Evolutionary conservation across 2,329 filamentous ascomycete species (phyloP).

Genomic region (Penicillium crustosum): DNA sequence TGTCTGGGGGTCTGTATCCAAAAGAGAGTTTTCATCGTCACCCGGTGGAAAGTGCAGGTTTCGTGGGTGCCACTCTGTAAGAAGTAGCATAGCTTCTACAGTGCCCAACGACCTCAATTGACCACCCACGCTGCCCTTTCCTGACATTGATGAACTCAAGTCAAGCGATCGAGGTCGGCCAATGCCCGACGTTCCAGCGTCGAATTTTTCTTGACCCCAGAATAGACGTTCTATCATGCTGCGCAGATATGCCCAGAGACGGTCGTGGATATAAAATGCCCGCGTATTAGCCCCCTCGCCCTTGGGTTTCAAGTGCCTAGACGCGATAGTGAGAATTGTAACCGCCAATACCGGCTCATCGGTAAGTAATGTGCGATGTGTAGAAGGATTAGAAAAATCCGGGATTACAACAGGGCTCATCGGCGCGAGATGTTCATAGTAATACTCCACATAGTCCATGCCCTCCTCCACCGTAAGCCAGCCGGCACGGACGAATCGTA

Average conservation of each 20-base stretch:
- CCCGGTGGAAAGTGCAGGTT: conserved; percentile 86
- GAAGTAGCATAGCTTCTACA: conserved; percentile 87
- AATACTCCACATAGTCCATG: conserved; percentile 92
- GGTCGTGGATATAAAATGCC: conserved; percentile 88
- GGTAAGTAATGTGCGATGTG: conserved; percentile 75
- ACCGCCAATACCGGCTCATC: conserved; percentile 93
- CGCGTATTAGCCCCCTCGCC: conserved; percentile 80
- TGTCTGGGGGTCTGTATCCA: conserved; percentile 68
- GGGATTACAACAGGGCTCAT: conserved; percentile 92
- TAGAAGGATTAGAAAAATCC: conserved; percentile 79
- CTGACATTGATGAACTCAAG: conserved; percentile 55
- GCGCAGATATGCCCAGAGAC: conserved; percentile 89
- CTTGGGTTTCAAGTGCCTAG: conserved; percentile 76
- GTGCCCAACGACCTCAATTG: conserved; percentile 88
- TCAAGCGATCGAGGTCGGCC: conserved; percentile 69
- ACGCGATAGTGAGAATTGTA: conserved; percentile 86
- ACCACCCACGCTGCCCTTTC: conserved; percentile 60
- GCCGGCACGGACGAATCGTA: conserved; percentile 91
- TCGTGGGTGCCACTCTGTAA: conserved; percentile 96
- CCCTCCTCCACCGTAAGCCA: conserved; percentile 96
- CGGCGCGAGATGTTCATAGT: conserved; percentile 87
- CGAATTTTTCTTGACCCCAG: conserved; percentile 95
- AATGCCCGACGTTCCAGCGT: conserved; percentile 62
- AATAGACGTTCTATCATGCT: conserved; percentile 94
- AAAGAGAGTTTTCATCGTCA: conserved; percentile 63